Base-by-base conservation (phyloP, 2,329 filamentous ascomycete genomes). In the Diplodia corticola region DNA sequence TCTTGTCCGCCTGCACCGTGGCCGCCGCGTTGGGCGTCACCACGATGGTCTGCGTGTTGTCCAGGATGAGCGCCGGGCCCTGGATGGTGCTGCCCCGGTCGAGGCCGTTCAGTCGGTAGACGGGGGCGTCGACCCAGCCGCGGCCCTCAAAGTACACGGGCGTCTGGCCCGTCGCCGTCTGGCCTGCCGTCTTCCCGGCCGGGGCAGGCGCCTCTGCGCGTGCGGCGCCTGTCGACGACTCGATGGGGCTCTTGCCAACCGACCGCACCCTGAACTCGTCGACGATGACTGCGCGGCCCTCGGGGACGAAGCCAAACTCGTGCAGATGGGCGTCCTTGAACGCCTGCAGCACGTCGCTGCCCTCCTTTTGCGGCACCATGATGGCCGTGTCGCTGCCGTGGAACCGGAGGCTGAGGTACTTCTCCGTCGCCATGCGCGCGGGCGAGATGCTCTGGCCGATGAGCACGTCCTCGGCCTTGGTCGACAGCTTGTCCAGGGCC, bases 11-110 rank as follows among this genome's bases (percentile, higher is more conserved):
- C 9, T 10, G 30, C 1, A 33, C 30, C 30, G 49, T 30, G 17
- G 46, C 46, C 20, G 12, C 22, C 2, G 92, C 87, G 30, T 86
- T 86, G 0, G 93, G 94, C 0, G 91, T 91, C 2, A 97, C 88
- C 0, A 97, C 91, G 69, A 98, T 95, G 0, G 94, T 98, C 78
- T 97, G 94, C 0, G 91, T 93, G 7, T 90, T 90, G 73, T 94
- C 93, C 2, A 92, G 92, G 67, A 97, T 85, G 78, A 97, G 91
- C 0, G 93, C 93, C 0, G 93, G 93, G 0, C 93, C 93, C 57
- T 84, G 81, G 63, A 97, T 82, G 22, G 87, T 86, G 68, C 93
- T 88, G 2, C 93, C 92, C 4, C 91, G 82, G 1, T 82, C 80
- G 10, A 97, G 81, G 67, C 92, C 85, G 68, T 91, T 88, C 0